Percentiles rank a stretch among this genome's conserved stretches.
These are phyloP conservation scores for Haberlea rhodopensis DNA, from an alignment of 257 asterid genomes.

Conservation along the genomic window DNA sequence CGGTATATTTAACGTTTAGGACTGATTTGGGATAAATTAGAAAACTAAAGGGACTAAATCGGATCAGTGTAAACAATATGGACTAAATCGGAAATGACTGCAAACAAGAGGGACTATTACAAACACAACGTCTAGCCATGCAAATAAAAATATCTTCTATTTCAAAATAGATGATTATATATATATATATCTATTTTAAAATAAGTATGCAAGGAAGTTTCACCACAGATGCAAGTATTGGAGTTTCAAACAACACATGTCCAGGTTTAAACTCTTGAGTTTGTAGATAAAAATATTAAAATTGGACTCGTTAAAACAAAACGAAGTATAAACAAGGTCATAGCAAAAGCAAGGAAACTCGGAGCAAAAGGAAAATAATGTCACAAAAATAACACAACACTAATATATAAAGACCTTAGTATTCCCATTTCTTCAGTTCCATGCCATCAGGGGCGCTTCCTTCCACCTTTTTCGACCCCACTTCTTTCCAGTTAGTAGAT, in stretches of 20 bases:
- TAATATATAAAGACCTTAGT: conserved; percentile 5
- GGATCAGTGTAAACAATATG: too few species aligned
- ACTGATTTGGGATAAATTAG: too few species aligned
- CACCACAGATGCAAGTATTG: background rate
- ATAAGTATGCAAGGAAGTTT: background rate
- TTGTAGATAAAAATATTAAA: background rate
- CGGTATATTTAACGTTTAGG: too few species aligned
- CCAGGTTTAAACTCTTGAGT: background rate
- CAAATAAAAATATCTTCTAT: too few species aligned
- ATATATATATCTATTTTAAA: too few species aligned
- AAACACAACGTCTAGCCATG: too few species aligned
- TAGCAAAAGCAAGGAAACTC: conserved; percentile 11
- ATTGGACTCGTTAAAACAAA: conserved; percentile 2
- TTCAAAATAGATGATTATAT: too few species aligned
- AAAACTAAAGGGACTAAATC: too few species aligned
- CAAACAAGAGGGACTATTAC: too few species aligned
- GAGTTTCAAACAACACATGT: background rate
- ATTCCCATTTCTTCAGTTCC: conserved; percentile 49
- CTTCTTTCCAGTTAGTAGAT: conserved; percentile 60
- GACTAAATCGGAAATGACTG: too few species aligned
- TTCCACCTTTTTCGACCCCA: conserved; percentile 51
- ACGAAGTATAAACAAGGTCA: conserved; percentile 29
- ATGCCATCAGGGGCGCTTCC: conserved; percentile 60
- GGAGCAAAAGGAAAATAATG: background rate
- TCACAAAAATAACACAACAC: conserved; percentile 11